Conservation (phyloP, 2,329 filamentous ascomycete species). For the Dothideomycetes sp. region DNA sequence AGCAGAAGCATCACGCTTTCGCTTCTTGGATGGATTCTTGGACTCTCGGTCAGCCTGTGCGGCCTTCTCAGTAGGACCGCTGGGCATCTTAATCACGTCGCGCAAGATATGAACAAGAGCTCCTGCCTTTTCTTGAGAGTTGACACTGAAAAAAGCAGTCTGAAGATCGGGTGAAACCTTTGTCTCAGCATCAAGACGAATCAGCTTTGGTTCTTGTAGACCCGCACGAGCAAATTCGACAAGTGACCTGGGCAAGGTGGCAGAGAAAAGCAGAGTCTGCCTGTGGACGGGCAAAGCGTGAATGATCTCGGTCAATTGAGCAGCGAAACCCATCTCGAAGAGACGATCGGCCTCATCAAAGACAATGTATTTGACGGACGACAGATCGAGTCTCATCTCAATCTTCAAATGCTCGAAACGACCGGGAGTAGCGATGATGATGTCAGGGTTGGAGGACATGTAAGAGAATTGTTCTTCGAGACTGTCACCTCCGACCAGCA, state of each 20-base stretch:
- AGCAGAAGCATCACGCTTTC: slow-evolving; percentile 50
- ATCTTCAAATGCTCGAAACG: slow-evolving; percentile 95
- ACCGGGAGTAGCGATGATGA: slow-evolving; percentile 81
- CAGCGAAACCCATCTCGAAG: slow-evolving; percentile 97
- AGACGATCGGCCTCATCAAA: slow-evolving; percentile 96
- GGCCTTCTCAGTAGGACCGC: slow-evolving; percentile 49
- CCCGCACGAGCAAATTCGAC: slow-evolving; percentile 95
- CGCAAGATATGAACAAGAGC: slow-evolving; percentile 81
- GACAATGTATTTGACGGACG: slow-evolving; percentile 84
- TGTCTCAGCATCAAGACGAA: slow-evolving; percentile 85
- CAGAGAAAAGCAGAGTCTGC: slow-evolving; percentile 90
- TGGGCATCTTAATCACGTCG: slow-evolving; percentile 86
- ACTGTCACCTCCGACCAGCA: slow-evolving; percentile 90
- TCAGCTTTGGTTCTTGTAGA: slow-evolving; percentile 80
- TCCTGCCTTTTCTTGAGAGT: slow-evolving; percentile 87
- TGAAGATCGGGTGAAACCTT: slow-evolving; percentile 96
- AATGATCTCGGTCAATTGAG: slow-evolving; percentile 86
- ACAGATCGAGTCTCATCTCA: slow-evolving; percentile 88
- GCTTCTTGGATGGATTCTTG: slow-evolving; percentile 53
- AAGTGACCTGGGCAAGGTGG: slow-evolving; percentile 83
- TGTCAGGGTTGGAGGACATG: slow-evolving; percentile 92
- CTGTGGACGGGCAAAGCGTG: slow-evolving; percentile 74
- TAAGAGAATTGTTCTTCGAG: slow-evolving; percentile 88
- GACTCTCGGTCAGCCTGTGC: slow-evolving; percentile 37
- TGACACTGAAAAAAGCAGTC: slow-evolving; percentile 88